Evolutionary conservation across 106 monocot species (phyloP).

Genomic region (Dendrobium nobile): DNA sequence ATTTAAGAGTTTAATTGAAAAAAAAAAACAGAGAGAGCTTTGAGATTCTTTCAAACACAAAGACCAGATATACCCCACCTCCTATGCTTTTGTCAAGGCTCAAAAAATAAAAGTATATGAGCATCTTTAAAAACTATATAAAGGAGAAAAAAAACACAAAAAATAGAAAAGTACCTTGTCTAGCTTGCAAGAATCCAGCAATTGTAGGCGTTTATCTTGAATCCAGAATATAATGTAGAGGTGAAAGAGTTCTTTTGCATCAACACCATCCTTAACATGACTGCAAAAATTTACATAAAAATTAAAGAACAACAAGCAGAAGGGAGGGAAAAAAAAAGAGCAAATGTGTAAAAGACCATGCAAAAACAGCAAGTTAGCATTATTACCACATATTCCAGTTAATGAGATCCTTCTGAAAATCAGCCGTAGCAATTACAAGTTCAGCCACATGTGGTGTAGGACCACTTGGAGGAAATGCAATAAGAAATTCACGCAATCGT

Average conservation of each 20-base stretch:
- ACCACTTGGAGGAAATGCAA: slow-evolving; percentile 81
- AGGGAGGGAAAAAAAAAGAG: neutral
- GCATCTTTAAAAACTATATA: neutral
- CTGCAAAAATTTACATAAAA: slow-evolving; percentile 26
- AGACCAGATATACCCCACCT: neutral
- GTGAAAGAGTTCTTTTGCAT: slow-evolving; percentile 97
- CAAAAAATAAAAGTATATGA: neutral
- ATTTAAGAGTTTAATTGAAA: neutral
- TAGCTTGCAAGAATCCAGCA: slow-evolving; percentile 87
- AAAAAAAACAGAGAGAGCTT: neutral
- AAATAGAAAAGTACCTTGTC: slow-evolving; percentile 60
- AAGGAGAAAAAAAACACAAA: neutral
- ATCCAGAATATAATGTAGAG: slow-evolving; percentile 93
- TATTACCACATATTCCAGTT: slow-evolving; percentile 84
- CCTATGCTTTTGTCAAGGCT: neutral
- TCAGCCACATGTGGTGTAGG: slow-evolving; percentile 84
- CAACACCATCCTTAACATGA: slow-evolving; percentile 81
- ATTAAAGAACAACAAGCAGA: neutral
- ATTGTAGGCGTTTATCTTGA: slow-evolving; percentile 75
- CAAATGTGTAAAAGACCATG: neutral
- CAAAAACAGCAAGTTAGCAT: neutral
- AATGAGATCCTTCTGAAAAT: slow-evolving; percentile 87
- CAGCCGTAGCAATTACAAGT: slow-evolving; percentile 83
- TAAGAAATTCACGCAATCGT: slow-evolving; percentile 83
- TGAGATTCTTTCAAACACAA: neutral